Evolutionary conservation across 768 basidiomycete species (phyloP).

Genomic region (Naganishia randhawae): DNA sequence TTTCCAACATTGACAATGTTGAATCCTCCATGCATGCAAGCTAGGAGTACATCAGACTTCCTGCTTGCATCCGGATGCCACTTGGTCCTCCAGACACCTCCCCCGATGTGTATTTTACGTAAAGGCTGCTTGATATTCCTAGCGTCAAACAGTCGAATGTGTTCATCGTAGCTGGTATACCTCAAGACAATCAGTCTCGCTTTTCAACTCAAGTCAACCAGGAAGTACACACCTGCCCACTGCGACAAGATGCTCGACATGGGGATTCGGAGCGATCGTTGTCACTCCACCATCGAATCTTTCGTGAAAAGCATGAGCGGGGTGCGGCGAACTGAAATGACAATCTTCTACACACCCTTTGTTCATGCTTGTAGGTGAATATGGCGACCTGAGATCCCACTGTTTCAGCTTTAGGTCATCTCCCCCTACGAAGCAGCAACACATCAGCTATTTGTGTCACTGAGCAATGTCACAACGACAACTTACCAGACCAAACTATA

Average conservation of each 20-base stretch:
- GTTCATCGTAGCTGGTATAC: slow-evolving; percentile 69
- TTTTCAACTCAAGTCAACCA: not conserved
- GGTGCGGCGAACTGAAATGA: not conserved
- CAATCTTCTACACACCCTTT: slow-evolving; percentile 57
- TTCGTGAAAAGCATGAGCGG: not conserved
- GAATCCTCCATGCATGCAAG: slow-evolving; percentile 97
- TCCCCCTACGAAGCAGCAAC: slow-evolving; percentile 60
- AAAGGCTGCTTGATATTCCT: slow-evolving; percentile 65
- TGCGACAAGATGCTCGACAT: slow-evolving; percentile 73
- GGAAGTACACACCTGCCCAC: slow-evolving; percentile 71
- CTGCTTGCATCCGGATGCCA: slow-evolving; percentile 80
- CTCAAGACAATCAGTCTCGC: not conserved
- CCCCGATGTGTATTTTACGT: slow-evolving; percentile 65
- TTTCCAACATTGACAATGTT: slow-evolving; percentile 64
- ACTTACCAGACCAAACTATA: slow-evolving; percentile 75
- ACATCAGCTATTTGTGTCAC: not conserved
- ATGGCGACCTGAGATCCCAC: slow-evolving; percentile 78
- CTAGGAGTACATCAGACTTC: slow-evolving; percentile 74
- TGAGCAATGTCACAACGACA: not conserved
- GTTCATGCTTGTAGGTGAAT: slow-evolving; percentile 66
- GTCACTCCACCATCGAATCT: slow-evolving; percentile 94
- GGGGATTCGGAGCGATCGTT: slow-evolving; percentile 76
- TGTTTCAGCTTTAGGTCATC: slow-evolving; percentile 85
- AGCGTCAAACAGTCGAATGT: slow-evolving; percentile 74
- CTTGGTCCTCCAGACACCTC: slow-evolving; percentile 92